Base-by-base conservation (phyloP, 169 alveolate species). In the Plasmodium yoelii region DNA sequence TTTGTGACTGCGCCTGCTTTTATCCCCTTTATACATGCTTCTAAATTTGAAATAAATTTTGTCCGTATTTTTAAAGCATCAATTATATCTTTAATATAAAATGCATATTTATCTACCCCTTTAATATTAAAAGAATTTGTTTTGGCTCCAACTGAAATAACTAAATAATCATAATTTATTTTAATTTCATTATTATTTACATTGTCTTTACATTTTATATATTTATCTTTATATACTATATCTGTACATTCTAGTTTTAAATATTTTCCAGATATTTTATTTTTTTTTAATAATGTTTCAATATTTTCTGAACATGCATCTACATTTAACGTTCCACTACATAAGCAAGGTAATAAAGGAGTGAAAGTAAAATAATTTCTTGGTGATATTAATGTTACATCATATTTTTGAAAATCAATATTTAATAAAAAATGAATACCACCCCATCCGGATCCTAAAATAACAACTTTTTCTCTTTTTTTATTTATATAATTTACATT, bases 381-480 rank as follows among this genome's bases (percentile, higher is more conserved):
- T n/a, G 96, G 96, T 2, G 96, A 93, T 26, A 93, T 80, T 28
- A 93, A 80, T 2, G 91, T 89, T 26, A 92, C 87, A 77, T 93
- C 95, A 71, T 71, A 93, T 77, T 93, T 93, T 46, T 60, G 60
- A 42, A 91, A 90, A 69, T 92, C 93, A 1, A 93, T 61, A 42
- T 88, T 87, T 65, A 90, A 77, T 63, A 92, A 69, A 44, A 93
- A 92, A 51, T 84, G 84, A 5, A 93, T 49, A 5, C 95, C 92
- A 13, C 95, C 75, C 96, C 96, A 93, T n/a, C 96, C 96, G 6
- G 95, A 86, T 0, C 96, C 96, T 39, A 92, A 70, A 51, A 93
- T 75, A 1, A 93, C 93, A n/a, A 93, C 91, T 55, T 88, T 75
- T 26, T 82, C 90, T 22, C 56, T 67, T 18, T 53, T 57, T 13